phyloP scores from a whole-genome alignment of 495 filamentous ascomycete species.

The Lichenothelia convexa region DNA sequence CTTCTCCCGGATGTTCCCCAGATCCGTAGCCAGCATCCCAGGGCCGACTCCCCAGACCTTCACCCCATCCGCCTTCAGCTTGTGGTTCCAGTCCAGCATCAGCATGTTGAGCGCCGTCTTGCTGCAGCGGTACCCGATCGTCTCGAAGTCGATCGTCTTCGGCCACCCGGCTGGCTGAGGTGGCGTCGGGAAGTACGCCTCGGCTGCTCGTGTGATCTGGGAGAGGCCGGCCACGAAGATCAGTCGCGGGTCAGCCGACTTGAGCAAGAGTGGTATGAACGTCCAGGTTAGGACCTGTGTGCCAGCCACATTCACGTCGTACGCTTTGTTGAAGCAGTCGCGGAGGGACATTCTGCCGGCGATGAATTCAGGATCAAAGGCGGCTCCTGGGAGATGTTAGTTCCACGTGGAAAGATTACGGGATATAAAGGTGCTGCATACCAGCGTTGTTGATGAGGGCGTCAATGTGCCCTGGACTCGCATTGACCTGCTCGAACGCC shows the following conservation, averaged over 20 bases:
- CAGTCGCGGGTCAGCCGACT: slow-evolving; percentile 27
- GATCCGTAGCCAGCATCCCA: slow-evolving; percentile 19
- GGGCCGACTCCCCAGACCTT: slow-evolving; percentile 22
- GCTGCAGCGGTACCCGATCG: slow-evolving; percentile 19
- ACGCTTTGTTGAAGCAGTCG: slow-evolving; percentile 26
- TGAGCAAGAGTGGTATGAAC: slow-evolving; percentile 31
- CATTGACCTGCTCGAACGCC: slow-evolving; percentile 15
- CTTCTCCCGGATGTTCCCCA: slow-evolving; percentile 14
- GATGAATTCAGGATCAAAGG: slow-evolving; percentile 13
- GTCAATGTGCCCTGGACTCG: slow-evolving; percentile 15
- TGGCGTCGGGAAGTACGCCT: slow-evolving; percentile 5
- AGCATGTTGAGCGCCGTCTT: slow-evolving; percentile 24
- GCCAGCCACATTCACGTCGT: slow-evolving; percentile 31
- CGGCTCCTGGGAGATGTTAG: slow-evolving; percentile 5
- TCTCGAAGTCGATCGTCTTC: slow-evolving; percentile 21
- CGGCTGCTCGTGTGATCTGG: slow-evolving; percentile 2
- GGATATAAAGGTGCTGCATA: slow-evolving; percentile 2
- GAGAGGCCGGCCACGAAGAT: slow-evolving; percentile 19
- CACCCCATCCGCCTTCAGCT: slow-evolving; percentile 22
- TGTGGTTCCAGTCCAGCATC: slow-evolving; percentile 19
- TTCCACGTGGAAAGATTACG: neutral
- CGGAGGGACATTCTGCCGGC: slow-evolving; percentile 21
- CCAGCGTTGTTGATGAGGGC: slow-evolving; percentile 22
- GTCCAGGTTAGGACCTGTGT: slow-evolving; percentile 28
- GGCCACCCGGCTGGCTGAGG: slow-evolving; percentile 25